Conservation (phyloP, 2,329 filamentous ascomycete species). For the Pestalotiopsis sp. region DNA sequence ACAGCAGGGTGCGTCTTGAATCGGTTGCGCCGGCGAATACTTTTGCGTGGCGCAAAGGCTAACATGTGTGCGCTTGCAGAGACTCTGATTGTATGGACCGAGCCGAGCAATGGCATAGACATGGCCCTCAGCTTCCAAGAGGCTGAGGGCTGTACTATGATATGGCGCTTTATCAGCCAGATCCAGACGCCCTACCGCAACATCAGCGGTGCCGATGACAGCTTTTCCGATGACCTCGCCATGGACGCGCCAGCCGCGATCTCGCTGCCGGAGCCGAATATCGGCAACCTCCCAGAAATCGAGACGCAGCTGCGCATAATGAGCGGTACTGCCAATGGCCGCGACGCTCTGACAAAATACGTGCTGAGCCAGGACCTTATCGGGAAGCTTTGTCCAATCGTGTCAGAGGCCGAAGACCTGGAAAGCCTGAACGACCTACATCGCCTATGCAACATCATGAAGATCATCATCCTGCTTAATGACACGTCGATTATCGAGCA, state of each 20-base stretch:
- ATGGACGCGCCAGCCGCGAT: constrained; percentile 74
- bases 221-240: constrained; percentile 80
- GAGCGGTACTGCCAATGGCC: constrained; percentile 72
- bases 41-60: constrained; percentile 14
- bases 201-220: constrained; percentile 77
- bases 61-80: constrained; percentile 53
- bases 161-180: constrained; percentile 93
- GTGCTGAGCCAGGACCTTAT: constrained; percentile 88
- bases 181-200: constrained; percentile 76
- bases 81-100: constrained; percentile 98
- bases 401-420: constrained; percentile 87
- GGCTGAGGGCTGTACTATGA: constrained; percentile 86
- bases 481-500: constrained; percentile 94
- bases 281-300: constrained; percentile 83
- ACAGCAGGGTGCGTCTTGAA: constrained; percentile 75
- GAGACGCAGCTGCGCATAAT: constrained; percentile 82
- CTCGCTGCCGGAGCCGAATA: constrained; percentile 74
- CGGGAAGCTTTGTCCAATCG: constrained; percentile 79
- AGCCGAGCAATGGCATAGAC: constrained; percentile 79
- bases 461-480: constrained; percentile 90
- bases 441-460: constrained; percentile 96
- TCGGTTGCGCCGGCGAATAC: background rate
- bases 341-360: constrained; percentile 86
- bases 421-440: constrained; percentile 87
- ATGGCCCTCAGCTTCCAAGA: constrained; percentile 99